Base-by-base conservation (phyloP, 352 stramenopile genomes). In the Pythium aristosporum region DNA sequence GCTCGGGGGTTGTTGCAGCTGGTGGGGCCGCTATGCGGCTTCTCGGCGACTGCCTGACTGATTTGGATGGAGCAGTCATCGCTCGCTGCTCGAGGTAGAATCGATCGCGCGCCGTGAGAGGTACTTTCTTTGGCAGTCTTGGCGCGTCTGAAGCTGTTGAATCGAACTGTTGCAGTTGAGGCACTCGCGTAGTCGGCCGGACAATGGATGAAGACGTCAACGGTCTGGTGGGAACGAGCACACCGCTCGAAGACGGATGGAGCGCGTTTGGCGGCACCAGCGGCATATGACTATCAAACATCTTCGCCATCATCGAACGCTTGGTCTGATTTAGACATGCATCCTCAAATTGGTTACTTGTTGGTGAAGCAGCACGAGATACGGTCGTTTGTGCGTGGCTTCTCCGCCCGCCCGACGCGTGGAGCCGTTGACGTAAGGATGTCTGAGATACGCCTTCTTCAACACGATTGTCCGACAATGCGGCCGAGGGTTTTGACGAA, bases 1-100 rank as follows among this genome's bases (percentile, higher is more conserved):
- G 5, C 13, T 46, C 39, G 13, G 39, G 1, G 13, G 21, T n/a
- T 46, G 8, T 20, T 46, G 39, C 15, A 0, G 15, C 5, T 46
- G 1, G 15, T 1, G 18, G 10, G 11, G 10, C 37, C 37, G 15
- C 11, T 12, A 20, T 37, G 18, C 23, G 55, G 21, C 13, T 47
- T 2, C 54, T 62, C n/a, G 53, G 41, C 1, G 57, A 75, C 25
- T 56, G 15, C 25, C 43, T 43, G 16, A 23, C 23, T 1, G 57
- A n/a, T 23, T 66, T 61, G 4, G 56, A 59, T 13, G 76, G 74
- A 23, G 75, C 76, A 13, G 71, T 88, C 15, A 53, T 74, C 2
- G 69, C 71, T 44, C 80, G 71, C 43, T 87, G 79, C 1, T 83
- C 77, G 12, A 87, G 61, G 62, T 88, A 90, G 50, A 85, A 88